Base-by-base conservation (phyloP, 805 yeast genomes). In the Candida quercuum region DNA sequence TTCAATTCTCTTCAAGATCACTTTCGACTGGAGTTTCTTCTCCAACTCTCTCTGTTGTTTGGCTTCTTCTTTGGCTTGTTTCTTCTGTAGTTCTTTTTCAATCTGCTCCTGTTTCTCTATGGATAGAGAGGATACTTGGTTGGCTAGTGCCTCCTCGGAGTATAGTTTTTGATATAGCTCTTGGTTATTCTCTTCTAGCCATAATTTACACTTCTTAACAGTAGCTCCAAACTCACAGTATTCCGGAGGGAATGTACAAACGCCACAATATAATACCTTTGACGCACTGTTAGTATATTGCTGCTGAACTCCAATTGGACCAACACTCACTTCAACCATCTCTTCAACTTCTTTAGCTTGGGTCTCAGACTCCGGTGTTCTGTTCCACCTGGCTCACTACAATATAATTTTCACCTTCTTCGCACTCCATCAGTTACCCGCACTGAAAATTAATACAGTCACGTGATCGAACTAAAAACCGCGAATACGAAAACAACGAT, bases 161-260 rank as follows among this genome's bases (percentile, higher is more conserved):
- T 89, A 88, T 30, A 86, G 60, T 45, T 71, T 59, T 22, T 70
- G 65, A 52, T 57, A 89, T 28, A 82, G 56, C 13, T 74, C 83
- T 2, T 67, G 61, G 49, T 86, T 69, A 35, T 71, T 66, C 28
- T 72, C 76, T 40, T 72, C 66, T 31, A 91, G 69, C 95, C 96
- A 87, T 17, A 72, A 77, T 51, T 84, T 86, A 64, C 98, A 89
- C 55, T 86, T 77, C 56, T 80, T 81, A 60, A 85, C 71, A 20
- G 79, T 65, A 32, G 83, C 85, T 11, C 95, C 93, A 56, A 89
- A 89, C 57, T 91, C 97, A 65, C 98, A 89, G 64, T 80, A 89
- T 41, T 79, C 96, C 4, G 86, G 86, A n/a, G 96, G 95, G 55
- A 74, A 80, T 2, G 86, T 64, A 57, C 96, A 86, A 12, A 86